These are phyloP conservation scores for Aureobasidium sp. DNA, from an alignment of 2,329 filamentous ascomycete species.

Conservation along the genomic window DNA sequence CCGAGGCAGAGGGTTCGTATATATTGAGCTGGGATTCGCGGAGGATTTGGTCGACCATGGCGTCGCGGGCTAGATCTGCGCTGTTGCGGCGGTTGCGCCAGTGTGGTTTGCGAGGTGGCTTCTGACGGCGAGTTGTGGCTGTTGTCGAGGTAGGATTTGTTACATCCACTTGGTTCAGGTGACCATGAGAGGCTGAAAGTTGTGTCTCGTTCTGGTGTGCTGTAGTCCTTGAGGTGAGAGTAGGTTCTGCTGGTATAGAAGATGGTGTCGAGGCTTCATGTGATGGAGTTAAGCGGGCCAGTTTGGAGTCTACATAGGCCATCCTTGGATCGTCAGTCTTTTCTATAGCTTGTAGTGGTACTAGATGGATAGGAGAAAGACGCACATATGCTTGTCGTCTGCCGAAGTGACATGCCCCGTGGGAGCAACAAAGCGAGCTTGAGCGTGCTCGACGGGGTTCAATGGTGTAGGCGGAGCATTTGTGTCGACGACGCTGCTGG, in stretches of 20 bases:
- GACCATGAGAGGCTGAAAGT: not conserved
- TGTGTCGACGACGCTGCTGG: slow-evolving; percentile 19
- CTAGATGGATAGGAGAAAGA: slow-evolving; percentile 19
- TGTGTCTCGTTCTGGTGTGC: too few relatives aligned
- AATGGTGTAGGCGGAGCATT: slow-evolving; percentile 23
- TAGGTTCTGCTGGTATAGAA: not conserved
- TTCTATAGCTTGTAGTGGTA: not conserved
- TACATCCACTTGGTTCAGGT: slow-evolving; percentile 4
- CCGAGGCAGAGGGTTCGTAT: slow-evolving; percentile 31
- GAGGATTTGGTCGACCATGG: slow-evolving; percentile 27
- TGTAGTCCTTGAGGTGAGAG: not conserved
- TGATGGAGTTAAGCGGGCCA: slow-evolving; percentile 43
- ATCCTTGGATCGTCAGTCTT: slow-evolving; percentile 66
- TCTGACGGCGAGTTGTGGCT: not conserved
- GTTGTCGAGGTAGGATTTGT: not conserved
- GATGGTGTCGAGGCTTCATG: slow-evolving; percentile 2
- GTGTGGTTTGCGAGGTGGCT: slow-evolving; percentile 4
- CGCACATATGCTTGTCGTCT: slow-evolving; percentile 71
- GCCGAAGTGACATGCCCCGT: slow-evolving; percentile 59
- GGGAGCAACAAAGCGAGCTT: slow-evolving; percentile 60
- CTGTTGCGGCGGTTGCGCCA: slow-evolving; percentile 11
- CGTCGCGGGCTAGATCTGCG: slow-evolving; percentile 22
- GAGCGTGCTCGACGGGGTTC: slow-evolving; percentile 32
- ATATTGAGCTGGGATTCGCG: slow-evolving; percentile 20
- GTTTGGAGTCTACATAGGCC: slow-evolving; percentile 74